A percentile compares a stretch with the other conserved stretches of the same genome.
These are phyloP conservation scores for Penicillium brasilianum DNA, from an alignment of 2,329 filamentous ascomycete genomes.

Conservation along the genomic window DNA sequence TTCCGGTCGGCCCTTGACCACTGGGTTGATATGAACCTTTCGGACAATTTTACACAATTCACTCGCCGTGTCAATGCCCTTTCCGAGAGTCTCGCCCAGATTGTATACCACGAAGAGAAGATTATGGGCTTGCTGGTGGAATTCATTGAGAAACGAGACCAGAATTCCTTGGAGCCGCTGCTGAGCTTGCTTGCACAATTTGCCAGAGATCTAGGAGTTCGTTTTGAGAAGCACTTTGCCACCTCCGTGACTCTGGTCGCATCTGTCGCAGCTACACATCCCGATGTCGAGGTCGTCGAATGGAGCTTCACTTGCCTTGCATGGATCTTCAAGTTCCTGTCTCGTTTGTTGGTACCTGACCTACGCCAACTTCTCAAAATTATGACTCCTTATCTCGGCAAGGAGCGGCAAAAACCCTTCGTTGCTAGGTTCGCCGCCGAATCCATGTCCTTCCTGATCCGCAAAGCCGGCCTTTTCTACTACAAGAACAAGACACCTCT, in stretches of 20 bases:
- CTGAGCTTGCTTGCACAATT: slow-evolving; percentile 89
- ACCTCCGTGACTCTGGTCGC: slow-evolving; percentile 76
- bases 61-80: slow-evolving; percentile 74
- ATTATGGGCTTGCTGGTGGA: slow-evolving; percentile 79
- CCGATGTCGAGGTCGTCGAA: slow-evolving; percentile 88
- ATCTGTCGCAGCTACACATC: slow-evolving; percentile 75
- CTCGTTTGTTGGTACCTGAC: slow-evolving; percentile 82
- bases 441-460: slow-evolving; percentile 89
- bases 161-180: slow-evolving; percentile 81
- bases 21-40: slow-evolving; percentile 92
- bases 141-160: slow-evolving; percentile 78
- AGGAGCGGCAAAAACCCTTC: slow-evolving; percentile 78
- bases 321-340: slow-evolving; percentile 97
- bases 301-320: slow-evolving; percentile 95
- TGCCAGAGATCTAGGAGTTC: slow-evolving; percentile 85
- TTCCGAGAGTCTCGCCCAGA: slow-evolving; percentile 87
- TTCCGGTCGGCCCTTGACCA: slow-evolving; percentile 80
- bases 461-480: slow-evolving; percentile 81
- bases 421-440: slow-evolving; percentile 93
- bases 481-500: slow-evolving; percentile 74
- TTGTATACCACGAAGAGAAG: slow-evolving; percentile 85
- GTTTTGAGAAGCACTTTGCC: slow-evolving; percentile 88
- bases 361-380: slow-evolving; percentile 82
- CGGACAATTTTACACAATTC: slow-evolving; percentile 79
- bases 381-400: slow-evolving; percentile 83